phyloP scores from a whole-genome alignment of 2,329 filamentous ascomycete genomes.

The Hypoxylon rubiginosum region DNA sequence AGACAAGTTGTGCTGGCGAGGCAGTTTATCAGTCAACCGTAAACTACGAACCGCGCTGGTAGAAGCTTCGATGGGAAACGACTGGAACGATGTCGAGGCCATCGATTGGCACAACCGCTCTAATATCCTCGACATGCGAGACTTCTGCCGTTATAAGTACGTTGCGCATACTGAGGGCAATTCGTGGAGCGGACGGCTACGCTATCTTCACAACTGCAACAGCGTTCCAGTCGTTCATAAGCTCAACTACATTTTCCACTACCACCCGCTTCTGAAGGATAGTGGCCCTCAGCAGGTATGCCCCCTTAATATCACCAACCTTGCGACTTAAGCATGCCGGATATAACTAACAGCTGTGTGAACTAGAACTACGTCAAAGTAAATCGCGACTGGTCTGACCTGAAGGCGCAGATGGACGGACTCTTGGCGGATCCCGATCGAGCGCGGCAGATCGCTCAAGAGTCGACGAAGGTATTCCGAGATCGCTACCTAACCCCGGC shows the following conservation, averaged over 20 bases:
- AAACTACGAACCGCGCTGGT: slow-evolving; percentile 45
- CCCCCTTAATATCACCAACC: neutral
- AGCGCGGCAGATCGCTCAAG: slow-evolving; percentile 64
- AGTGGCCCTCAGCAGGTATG: slow-evolving; percentile 58
- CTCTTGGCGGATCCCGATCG: slow-evolving; percentile 58
- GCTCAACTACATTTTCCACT: slow-evolving; percentile 63
- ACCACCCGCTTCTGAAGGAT: slow-evolving; percentile 60
- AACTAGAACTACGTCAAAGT: slow-evolving; percentile 62
- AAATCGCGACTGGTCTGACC: slow-evolving; percentile 58
- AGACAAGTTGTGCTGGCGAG: slow-evolving; percentile 51
- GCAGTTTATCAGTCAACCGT: slow-evolving; percentile 48
- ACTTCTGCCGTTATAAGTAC: slow-evolving; percentile 48
- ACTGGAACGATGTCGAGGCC: slow-evolving; percentile 49
- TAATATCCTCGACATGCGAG: slow-evolving; percentile 45
- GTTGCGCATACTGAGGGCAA: slow-evolving; percentile 49
- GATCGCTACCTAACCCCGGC: slow-evolving; percentile 67
- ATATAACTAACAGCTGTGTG: neutral
- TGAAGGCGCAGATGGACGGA: slow-evolving; percentile 55
- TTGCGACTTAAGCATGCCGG: too few species aligned
- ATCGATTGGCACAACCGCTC: slow-evolving; percentile 47
- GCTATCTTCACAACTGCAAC: slow-evolving; percentile 52
- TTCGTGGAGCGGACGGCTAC: slow-evolving; percentile 51
- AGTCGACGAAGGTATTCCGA: slow-evolving; percentile 61
- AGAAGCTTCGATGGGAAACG: slow-evolving; percentile 41
- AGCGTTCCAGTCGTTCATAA: slow-evolving; percentile 64